A percentile compares a stretch with the other conserved stretches of the same genome.
phyloP scores from a whole-genome alignment of 495 filamentous ascomycete genomes.

The Lepidopterella palustris region DNA sequence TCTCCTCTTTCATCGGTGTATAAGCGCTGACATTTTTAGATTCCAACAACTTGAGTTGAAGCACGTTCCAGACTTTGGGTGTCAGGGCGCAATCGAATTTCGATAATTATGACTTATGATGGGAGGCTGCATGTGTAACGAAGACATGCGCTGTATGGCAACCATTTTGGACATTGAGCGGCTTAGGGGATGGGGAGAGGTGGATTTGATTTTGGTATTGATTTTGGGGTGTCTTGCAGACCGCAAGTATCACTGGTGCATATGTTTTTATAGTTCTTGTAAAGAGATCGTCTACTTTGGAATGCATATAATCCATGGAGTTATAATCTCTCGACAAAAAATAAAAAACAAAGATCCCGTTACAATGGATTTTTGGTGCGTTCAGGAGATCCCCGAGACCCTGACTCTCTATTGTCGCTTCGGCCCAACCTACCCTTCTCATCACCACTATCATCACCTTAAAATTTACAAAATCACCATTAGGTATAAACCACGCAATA shows the following conservation, averaged over 20 bases:
- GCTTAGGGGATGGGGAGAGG: not conserved
- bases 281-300: not conserved
- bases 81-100: conserved; percentile 87
- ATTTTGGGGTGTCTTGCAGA: conserved; percentile 1
- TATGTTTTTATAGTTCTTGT: conserved; percentile 5
- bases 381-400: no score
- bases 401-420: no score
- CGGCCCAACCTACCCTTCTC: not conserved
- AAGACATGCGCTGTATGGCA: conserved; percentile 10
- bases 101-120: conserved; percentile 47
- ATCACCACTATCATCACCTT: not conserved
- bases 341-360: no score
- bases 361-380: no score
- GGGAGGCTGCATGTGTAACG: conserved; percentile 13
- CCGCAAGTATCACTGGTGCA: not conserved
- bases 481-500: not conserved
- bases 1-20: conserved; percentile 9
- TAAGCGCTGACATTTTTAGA: conserved; percentile 43
- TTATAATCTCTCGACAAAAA: not conserved
- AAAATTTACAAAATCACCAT: no score
- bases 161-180: conserved; percentile 9
- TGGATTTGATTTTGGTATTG: not conserved
- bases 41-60: conserved; percentile 90
- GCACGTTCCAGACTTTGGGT: conserved; percentile 78
- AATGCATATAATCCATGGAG: conserved; percentile 5